Conservation (phyloP, 805 yeast species). For the Candida silvicultrix region DNA sequence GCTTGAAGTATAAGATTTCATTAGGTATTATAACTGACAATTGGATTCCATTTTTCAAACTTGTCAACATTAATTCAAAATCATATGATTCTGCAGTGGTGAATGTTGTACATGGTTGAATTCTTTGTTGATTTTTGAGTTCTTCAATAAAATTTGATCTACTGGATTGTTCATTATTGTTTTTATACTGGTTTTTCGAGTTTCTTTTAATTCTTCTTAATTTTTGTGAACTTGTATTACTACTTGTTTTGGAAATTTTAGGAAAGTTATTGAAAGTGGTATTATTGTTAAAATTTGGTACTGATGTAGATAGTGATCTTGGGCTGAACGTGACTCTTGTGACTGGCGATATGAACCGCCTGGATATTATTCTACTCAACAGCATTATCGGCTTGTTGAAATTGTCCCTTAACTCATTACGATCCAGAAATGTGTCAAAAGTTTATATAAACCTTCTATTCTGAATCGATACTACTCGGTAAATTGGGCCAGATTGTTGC, state of each 20-base stretch:
- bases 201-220: constrained; percentile 10
- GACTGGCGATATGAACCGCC: not conserved
- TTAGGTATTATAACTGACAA: constrained; percentile 49
- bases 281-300: not conserved
- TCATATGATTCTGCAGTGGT: constrained; percentile 72
- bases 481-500: too few relatives aligned
- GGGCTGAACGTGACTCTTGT: not conserved
- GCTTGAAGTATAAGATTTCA: constrained; percentile 57
- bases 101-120: constrained; percentile 54
- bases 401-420: too few relatives aligned
- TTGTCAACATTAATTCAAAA: constrained; percentile 33
- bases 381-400: not conserved
- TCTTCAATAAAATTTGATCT: not conserved
- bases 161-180: not conserved
- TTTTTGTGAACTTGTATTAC: constrained; percentile 7
- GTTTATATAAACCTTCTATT: too few relatives aligned
- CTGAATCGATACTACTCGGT: too few relatives aligned
- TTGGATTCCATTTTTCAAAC: constrained; percentile 25
- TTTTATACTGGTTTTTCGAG: not conserved
- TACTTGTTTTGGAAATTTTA: constrained; percentile 9
- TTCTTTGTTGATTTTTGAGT: constrained; percentile 1
- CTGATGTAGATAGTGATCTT: not conserved
- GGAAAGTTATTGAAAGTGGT: not conserved
- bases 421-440: too few relatives aligned
- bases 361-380: not conserved